Evolutionary conservation across 2,329 filamentous ascomycete genomes (phyloP).

Genomic region (Fusarium paranaense): DNA sequence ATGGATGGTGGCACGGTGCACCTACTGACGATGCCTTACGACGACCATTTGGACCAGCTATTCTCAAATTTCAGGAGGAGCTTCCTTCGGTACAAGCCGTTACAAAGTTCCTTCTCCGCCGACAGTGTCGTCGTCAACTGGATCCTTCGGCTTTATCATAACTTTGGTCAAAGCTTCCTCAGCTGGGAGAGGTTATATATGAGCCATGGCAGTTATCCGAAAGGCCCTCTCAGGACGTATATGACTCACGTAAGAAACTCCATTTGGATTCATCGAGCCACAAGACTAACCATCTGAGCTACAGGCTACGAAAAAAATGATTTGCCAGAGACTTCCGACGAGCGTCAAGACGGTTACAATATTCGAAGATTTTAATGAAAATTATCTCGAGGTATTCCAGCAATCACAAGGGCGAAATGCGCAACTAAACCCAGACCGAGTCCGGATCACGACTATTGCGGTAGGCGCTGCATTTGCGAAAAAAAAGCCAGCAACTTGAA

Average conservation of each 20-base stretch:
- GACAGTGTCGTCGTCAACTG: constrained; percentile 22
- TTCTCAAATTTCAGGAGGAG: background rate
- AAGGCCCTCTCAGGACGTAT: accelerated
- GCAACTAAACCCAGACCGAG: background rate
- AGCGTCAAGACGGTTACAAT: constrained; percentile 38
- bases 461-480: background rate
- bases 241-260: constrained; percentile 1
- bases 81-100: constrained; percentile 12
- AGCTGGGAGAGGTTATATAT: constrained; percentile 9
- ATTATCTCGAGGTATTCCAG: constrained; percentile 7
- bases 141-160: background rate
- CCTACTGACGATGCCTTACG: constrained; percentile 1
- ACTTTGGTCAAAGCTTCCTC: constrained; percentile 17
- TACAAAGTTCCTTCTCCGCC: constrained; percentile 19
- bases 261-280: background rate
- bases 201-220: constrained; percentile 21
- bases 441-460: background rate
- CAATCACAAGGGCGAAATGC: background rate
- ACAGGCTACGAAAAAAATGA: constrained; percentile 2
- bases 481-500: background rate
- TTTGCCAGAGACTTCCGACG: background rate
- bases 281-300: background rate
- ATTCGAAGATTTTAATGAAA: constrained; percentile 35
- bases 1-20: constrained; percentile 10
- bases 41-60: background rate